Base-by-base conservation (phyloP, 2,329 filamentous ascomycete genomes). In the Pseudocercospora crystallina region DNA sequence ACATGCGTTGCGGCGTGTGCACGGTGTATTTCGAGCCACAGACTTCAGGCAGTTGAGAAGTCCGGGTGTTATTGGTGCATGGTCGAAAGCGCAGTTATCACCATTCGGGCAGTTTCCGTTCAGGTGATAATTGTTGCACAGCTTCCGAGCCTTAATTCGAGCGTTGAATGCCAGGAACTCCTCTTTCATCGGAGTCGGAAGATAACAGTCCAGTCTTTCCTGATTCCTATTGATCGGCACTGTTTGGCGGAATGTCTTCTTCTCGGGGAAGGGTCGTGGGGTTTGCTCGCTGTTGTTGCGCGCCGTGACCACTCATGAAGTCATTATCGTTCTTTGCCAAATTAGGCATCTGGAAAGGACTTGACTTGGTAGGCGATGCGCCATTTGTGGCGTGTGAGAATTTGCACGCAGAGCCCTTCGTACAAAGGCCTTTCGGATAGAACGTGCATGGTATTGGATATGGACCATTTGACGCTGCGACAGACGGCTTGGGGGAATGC, bases 41-140 rank as follows among this genome's bases (percentile, higher is more conserved):
- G 72, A 72, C 47, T 70, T 68, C 13, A 80, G 66, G 1, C 73
- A 73, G 4, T 71, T 68, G 8, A 71, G 60, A 2, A 73, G 61
- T 5, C 64, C 64, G 1, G 67, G 55, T 5, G 72, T 70, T 2
- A 80, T 67, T 2, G 71, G 64, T 20, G 58, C 63, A 57, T 81
- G 79, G 43, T 80, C 76, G 57, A 70, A 80, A 29, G 60, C 59
- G 57, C 77, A 80, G 12, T 63, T 53, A 2, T 68, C 66, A 0
- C 68, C 68, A 7, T 59, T 53, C 12, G 48, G 38, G 43, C 66
- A 68, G 32, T 57, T 38, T 3, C 59, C 62, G 34, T 43, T 50
- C 0, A 81, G 66, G 49, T 79, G 74, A 51, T 72, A 71, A 26
- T 69, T 71, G 58, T 80, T 80, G 62, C 78, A 81, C 0, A 76